Percentiles rank a stretch among this genome's conserved stretches.
These are phyloP conservation scores for Eutypa lata DNA, from an alignment of 2,329 filamentous ascomycete species.

Conservation along the genomic window DNA sequence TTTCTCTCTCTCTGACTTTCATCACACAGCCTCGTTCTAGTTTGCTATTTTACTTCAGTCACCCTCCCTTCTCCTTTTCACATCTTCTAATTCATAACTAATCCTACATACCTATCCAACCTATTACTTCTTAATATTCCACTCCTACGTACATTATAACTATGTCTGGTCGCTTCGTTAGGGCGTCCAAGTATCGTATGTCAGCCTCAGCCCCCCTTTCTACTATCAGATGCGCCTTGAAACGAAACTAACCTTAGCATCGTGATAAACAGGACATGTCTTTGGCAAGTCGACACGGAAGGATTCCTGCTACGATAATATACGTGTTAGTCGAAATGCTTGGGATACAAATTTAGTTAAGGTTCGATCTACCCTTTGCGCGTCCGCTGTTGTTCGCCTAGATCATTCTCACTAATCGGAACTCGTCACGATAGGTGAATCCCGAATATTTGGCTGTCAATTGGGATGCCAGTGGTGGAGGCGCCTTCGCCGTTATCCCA, in stretches of 20 bases:
- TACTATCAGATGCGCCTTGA: constrained; percentile 14
- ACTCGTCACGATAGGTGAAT: constrained; percentile 64
- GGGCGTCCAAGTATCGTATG: constrained; percentile 67
- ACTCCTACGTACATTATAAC: constrained; percentile 9
- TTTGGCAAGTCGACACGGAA: constrained; percentile 95
- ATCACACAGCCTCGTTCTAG: neutral
- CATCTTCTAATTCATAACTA: neutral
- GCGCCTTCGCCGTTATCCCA: constrained; percentile 94
- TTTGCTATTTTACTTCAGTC: neutral
- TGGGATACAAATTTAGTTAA: constrained; percentile 99
- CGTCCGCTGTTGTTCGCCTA: neutral
- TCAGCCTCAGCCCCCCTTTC: constrained; percentile 14
- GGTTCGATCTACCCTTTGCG: constrained; percentile 44
- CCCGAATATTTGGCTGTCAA: constrained; percentile 95
- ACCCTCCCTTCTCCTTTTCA: neutral
- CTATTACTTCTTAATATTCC: constrained; percentile 3
- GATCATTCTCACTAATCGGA: constrained; percentile 12
- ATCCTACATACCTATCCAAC: constrained; percentile 1
- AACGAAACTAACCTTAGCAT: constrained; percentile 17
- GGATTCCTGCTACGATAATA: constrained; percentile 98
- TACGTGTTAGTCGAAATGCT: constrained; percentile 95
- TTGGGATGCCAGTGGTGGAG: constrained; percentile 95
- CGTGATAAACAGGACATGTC: constrained; percentile 72
- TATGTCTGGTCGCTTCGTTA: constrained; percentile 65
- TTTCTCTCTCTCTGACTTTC: neutral